Base-by-base conservation (phyloP, 2,329 filamentous ascomycete species). In the Fusarium sp. region DNA sequence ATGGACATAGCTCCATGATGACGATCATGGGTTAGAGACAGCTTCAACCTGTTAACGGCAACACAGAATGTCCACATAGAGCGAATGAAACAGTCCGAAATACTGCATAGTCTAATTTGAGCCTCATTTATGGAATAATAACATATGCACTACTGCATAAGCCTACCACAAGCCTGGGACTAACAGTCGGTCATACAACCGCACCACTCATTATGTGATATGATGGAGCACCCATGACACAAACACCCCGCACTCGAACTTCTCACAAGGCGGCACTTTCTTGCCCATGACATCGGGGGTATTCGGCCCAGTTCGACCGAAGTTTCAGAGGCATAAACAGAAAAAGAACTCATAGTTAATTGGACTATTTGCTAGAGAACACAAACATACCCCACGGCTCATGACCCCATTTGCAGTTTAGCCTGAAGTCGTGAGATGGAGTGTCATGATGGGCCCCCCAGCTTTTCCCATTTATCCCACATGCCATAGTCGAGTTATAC, bases 361-460 rank as follows among this genome's bases (percentile, higher is more conserved):
- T 52, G 49, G 34, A 6, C 10, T 52, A 21, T 52, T 52, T 11
- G 2, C 14, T 8, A n/a, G 10, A 39, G 21, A 26, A 50, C n/a
- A 26, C 30, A 21, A 51, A 52, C 49, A 56, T 58, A 63, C 51
- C 60, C 43, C 44, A 26, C 64, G 67, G 63, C 51, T 62, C 51
- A 54, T 53, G 67, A 53, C 62, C 57, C 43, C 58, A 69, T 65
- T 65, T 52, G 55, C 44, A 70, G 63, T 69, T 74, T 74, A 74
- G 72, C 72, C 72, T 74, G 72, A 74, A 65, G 43, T 60, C 42
- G 28, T 39, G 14, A 39, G 30, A 72, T 61, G 56, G 56, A 62
- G 67, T 65, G 70, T 74, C 70, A 67, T 67, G 69, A 71, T 74
- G 72, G 72, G 57, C 48, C 64, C 68, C 41, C 53, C 43, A 59